Evolutionary conservation across 345 rosid genomes (phyloP).

Genomic region (Crucihimalaya himalaica): DNA sequence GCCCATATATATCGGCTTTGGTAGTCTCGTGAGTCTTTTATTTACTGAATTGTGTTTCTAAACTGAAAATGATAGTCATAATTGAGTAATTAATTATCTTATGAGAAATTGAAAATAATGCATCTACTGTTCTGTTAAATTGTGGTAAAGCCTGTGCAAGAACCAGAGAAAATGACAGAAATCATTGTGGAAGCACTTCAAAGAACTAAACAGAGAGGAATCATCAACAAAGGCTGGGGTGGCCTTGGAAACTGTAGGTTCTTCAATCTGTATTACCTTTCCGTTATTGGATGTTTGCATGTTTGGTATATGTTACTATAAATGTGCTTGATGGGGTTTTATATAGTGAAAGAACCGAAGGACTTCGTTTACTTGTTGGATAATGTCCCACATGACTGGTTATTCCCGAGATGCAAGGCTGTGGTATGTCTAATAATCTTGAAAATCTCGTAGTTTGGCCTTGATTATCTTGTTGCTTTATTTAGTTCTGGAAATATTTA

Average conservation of each 20-base stretch:
- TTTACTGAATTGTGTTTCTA: conserved; percentile 3
- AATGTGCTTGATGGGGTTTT: conserved; percentile 23
- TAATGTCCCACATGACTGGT: conserved; percentile 97
- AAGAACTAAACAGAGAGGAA: conserved; percentile 86
- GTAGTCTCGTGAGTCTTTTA: conserved; percentile 86
- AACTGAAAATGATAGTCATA: not conserved
- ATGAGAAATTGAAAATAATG: conserved; percentile 12
- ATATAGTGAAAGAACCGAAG: conserved; percentile 87
- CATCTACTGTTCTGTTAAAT: conserved; percentile 18
- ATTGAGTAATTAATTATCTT: not conserved
- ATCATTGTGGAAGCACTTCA: conserved; percentile 76
- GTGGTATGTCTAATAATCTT: conserved; percentile 67
- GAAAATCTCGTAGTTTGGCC: not conserved
- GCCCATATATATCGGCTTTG: conserved; percentile 97
- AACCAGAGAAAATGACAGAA: conserved; percentile 86
- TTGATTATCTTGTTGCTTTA: not conserved
- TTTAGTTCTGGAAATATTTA: not conserved
- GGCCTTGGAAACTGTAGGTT: conserved; percentile 88
- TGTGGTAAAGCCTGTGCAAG: conserved; percentile 75
- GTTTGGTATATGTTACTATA: conserved; percentile 17
- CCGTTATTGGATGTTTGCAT: not conserved
- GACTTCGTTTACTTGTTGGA: conserved; percentile 83
- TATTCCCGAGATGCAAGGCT: conserved; percentile 95
- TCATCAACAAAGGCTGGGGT: conserved; percentile 99
- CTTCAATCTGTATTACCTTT: not conserved